Percentiles rank a stretch among this genome's conserved stretches.
Conservation (phyloP, 2,329 filamentous ascomycete genomes). For the Calonectria leucothoes region DNA sequence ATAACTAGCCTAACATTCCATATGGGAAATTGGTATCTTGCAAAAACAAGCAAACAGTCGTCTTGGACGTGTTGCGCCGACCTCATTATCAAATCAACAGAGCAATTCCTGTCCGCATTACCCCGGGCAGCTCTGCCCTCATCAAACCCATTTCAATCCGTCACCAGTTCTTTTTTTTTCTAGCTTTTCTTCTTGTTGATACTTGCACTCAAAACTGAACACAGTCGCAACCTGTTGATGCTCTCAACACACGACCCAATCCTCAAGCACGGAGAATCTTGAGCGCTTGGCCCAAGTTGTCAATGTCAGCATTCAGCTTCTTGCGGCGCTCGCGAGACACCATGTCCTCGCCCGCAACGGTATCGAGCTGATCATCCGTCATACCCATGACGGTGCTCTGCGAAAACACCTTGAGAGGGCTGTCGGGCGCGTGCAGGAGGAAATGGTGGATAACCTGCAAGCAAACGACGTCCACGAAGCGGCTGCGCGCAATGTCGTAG, state of each 20-base stretch:
- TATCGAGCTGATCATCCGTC: conserved; percentile 58
- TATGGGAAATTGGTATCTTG: not conserved
- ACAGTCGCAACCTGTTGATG: not conserved
- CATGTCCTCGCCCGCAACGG: conserved; percentile 69
- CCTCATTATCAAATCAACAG: not conserved
- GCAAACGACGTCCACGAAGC: conserved; percentile 73
- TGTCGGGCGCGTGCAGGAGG: conserved; percentile 60
- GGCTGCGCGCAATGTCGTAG: conserved; percentile 70
- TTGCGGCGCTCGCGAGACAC: conserved; percentile 53
- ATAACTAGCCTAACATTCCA: not conserved
- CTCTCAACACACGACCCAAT: not conserved
- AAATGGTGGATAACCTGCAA: conserved; percentile 67
- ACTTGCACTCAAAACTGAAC: not conserved
- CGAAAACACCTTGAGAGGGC: conserved; percentile 65
- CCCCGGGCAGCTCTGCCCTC: not conserved
- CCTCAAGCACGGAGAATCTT: conserved; percentile 35
- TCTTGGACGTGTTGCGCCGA: not conserved
- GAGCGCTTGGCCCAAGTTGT: conserved; percentile 54
- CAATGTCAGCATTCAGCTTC: conserved; percentile 58
- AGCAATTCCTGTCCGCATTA: not conserved
- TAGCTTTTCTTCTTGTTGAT: not conserved
- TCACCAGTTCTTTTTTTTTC: not conserved
- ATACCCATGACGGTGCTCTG: conserved; percentile 62
- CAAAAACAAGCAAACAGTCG: not conserved
- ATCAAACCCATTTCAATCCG: not conserved